Percentiles rank a stretch among this genome's conserved stretches.
Evolutionary conservation across 495 filamentous ascomycete species (phyloP).

Genomic region (Trichocladium antarcticum): DNA sequence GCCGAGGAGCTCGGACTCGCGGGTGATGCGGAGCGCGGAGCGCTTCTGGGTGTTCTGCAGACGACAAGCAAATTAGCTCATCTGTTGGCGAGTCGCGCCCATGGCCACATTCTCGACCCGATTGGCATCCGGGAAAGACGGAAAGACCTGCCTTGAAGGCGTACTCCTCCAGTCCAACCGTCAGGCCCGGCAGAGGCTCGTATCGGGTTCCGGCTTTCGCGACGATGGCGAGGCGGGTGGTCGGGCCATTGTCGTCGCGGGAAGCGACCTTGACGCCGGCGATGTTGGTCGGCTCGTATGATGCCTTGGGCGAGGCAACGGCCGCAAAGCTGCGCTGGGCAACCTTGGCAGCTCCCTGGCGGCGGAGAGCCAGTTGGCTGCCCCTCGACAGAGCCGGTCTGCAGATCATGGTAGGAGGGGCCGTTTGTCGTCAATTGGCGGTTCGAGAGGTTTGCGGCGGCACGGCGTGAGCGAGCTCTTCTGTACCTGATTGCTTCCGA

Average conservation of each 20-base stretch:
- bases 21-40: conserved; percentile 78
- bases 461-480: conserved; percentile 22
- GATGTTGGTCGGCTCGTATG: conserved; percentile 78
- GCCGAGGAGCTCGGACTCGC: conserved; percentile 90
- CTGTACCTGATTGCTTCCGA: conserved; percentile 20
- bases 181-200: conserved; percentile 76
- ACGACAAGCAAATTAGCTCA: conserved; percentile 41
- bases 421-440: conserved; percentile 37
- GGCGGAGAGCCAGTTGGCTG: conserved; percentile 63
- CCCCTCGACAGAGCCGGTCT: conserved; percentile 66
- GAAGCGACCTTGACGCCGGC: conserved; percentile 82
- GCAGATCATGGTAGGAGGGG: conserved; percentile 67
- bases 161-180: conserved; percentile 81
- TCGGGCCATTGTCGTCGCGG: conserved; percentile 76
- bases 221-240: conserved; percentile 80
- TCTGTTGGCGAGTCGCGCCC: conserved; percentile 3
- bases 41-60: conserved; percentile 71
- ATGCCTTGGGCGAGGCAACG: conserved; percentile 60
- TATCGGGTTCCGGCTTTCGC: conserved; percentile 88
- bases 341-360: conserved; percentile 49
- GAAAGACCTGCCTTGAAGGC: conserved; percentile 76
- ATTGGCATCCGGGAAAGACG: neutral
- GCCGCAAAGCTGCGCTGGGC: conserved; percentile 63
- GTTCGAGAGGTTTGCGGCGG: conserved; percentile 28
- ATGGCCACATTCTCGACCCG: neutral